Percentiles rank a stretch among this genome's conserved stretches.
Conservation (phyloP, 2,329 filamentous ascomycete genomes). For the Xylaria sp. region DNA sequence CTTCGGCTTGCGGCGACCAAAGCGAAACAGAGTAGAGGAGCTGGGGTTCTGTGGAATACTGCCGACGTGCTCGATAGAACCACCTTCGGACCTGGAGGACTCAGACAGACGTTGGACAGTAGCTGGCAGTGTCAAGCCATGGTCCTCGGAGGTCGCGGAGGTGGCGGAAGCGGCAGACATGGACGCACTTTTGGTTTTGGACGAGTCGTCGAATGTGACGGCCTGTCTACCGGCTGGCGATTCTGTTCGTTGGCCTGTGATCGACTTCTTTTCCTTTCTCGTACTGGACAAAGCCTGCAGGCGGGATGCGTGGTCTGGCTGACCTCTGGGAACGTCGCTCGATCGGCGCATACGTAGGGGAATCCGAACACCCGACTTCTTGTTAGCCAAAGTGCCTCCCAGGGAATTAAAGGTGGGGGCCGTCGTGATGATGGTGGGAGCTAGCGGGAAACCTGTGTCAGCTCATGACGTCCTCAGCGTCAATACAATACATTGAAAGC, state of each 20-base stretch:
- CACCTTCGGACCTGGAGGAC: constrained; percentile 84
- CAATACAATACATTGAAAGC: neutral
- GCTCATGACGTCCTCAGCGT: constrained; percentile 8
- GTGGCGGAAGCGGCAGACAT: constrained; percentile 49
- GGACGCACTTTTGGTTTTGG: constrained; percentile 26
- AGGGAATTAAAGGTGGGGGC: constrained; percentile 67
- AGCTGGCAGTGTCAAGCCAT: constrained; percentile 56
- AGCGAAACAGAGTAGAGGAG: constrained; percentile 71
- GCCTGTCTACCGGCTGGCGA: constrained; percentile 38
- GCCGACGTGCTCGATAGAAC: constrained; percentile 59
- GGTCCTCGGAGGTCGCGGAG: constrained; percentile 57
- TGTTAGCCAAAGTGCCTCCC: constrained; percentile 45
- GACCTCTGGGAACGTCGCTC: constrained; percentile 42
- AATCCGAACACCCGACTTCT: constrained; percentile 49
- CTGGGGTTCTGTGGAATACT: constrained; percentile 57
- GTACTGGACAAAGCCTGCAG: constrained; percentile 15
- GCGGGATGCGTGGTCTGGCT: constrained; percentile 24
- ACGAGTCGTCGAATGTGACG: constrained; percentile 58
- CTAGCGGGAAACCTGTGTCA: constrained; percentile 36
- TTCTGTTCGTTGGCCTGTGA: constrained; percentile 33
- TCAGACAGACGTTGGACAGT: constrained; percentile 68
- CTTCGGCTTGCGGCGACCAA: constrained; percentile 71
- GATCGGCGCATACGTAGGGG: constrained; percentile 49
- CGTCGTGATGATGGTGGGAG: constrained; percentile 80
- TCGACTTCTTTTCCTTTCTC: constrained; percentile 41